phyloP scores from a whole-genome alignment of 805 yeast genomes.

The Pichia deserticola region DNA sequence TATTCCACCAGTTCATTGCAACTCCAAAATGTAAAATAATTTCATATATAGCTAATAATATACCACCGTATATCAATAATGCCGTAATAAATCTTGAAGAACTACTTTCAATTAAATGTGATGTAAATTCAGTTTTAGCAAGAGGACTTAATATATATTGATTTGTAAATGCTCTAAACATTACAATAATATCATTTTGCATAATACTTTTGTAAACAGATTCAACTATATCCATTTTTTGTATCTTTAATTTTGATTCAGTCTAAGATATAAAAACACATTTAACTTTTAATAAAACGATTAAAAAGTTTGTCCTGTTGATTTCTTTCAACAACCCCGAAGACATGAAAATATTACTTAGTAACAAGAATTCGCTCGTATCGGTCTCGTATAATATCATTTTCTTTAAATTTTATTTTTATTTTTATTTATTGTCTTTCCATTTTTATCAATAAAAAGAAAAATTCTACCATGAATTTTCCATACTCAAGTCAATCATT shows the following conservation, averaged over 20 bases:
- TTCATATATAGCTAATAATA: constrained; percentile 20
- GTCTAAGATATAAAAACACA: neutral
- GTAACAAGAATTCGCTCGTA: no score
- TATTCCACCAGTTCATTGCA: constrained; percentile 20
- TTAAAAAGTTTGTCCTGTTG: no score
- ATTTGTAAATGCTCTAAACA: constrained; percentile 7
- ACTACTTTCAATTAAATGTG: constrained; percentile 16
- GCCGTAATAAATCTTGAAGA: constrained; percentile 22
- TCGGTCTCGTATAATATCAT: no score
- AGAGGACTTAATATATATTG: constrained; percentile 12
- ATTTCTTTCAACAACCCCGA: no score
- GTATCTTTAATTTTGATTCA: neutral
- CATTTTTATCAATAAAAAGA: no score
- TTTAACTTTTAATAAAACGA: neutral
- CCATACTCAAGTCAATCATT: no score
- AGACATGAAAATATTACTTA: no score
- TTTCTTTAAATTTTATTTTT: no score
- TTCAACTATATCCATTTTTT: neutral
- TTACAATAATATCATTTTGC: neutral
- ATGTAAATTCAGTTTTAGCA: constrained; percentile 14
- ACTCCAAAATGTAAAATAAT: constrained; percentile 18
- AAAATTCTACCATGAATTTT: no score
- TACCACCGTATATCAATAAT: constrained; percentile 18
- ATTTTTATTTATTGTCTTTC: no score
- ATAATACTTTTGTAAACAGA: neutral